Percentiles rank a stretch among this genome's conserved stretches.
Conservation (phyloP, 768 basidiomycete species). For the Lentinula boryana region DNA sequence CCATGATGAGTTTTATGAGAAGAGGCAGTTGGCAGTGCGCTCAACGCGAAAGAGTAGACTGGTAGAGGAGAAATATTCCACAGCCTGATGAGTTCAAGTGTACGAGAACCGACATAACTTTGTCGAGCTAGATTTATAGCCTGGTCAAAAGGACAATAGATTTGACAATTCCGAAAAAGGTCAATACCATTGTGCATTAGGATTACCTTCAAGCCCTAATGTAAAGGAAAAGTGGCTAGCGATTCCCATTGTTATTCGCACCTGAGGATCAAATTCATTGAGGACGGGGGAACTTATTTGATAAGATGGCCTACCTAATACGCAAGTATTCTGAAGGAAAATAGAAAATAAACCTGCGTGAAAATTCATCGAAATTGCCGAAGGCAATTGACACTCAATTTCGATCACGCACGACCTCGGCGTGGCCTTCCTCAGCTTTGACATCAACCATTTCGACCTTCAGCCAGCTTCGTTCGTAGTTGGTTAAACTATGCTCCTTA, state of each 20-base stretch:
- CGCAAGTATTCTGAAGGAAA: too few species aligned
- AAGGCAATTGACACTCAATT: not conserved
- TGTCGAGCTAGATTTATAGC: not conserved
- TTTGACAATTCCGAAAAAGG: not conserved
- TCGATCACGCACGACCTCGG: not conserved
- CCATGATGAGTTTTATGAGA: not conserved
- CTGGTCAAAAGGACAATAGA: not conserved
- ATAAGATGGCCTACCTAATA: too few species aligned
- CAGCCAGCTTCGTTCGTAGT: not conserved
- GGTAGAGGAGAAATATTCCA: too few species aligned
- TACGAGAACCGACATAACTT: not conserved
- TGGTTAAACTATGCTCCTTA: not conserved
- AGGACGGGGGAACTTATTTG: too few species aligned
- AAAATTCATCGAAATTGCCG: too few species aligned
- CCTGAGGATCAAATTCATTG: too few species aligned
- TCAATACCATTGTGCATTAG: not conserved
- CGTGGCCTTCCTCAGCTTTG: not conserved
- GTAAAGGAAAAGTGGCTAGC: not conserved
- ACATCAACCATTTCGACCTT: not conserved
- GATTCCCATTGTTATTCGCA: not conserved
- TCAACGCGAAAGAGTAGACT: not conserved
- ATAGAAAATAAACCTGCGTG: too few species aligned
- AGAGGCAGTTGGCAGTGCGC: not conserved
- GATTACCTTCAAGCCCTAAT: not conserved
- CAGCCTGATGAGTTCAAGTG: too few species aligned